Conservation (phyloP, 1,284 basidiomycete genomes). For the Phenoliferia sp. region DNA sequence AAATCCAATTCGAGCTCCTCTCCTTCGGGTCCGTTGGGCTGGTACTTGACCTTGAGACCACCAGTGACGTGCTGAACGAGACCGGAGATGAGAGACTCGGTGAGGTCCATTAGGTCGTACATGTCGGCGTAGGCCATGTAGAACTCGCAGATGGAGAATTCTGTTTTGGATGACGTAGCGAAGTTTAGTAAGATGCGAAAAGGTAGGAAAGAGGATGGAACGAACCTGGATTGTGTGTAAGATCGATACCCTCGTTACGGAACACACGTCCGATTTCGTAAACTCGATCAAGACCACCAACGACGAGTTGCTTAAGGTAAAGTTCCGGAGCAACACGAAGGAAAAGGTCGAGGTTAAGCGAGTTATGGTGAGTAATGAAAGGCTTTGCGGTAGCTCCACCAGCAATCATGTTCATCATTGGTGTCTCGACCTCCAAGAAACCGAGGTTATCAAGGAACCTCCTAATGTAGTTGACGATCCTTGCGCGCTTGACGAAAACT, state of each 20-base stretch:
- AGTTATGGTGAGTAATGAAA: constrained; percentile 98
- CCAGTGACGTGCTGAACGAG: constrained; percentile 83
- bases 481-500: constrained; percentile 78
- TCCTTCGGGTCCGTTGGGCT: constrained; percentile 58
- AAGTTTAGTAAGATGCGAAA: too few species aligned
- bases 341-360: constrained; percentile 94
- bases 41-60: constrained; percentile 80
- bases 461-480: constrained; percentile 83
- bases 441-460: constrained; percentile 86
- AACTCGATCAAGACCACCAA: constrained; percentile 94
- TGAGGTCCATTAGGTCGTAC: constrained; percentile 98
- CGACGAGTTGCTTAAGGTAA: constrained; percentile 95
- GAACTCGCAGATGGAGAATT: constrained; percentile 98
- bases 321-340: constrained; percentile 97
- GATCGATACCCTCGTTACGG: constrained; percentile 96
- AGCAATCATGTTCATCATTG: constrained; percentile 95
- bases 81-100: constrained; percentile 84
- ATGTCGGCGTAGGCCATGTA: constrained; percentile 99
- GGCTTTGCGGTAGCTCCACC: constrained; percentile 98
- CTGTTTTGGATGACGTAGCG: too few species aligned
- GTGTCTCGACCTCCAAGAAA: constrained; percentile 98
- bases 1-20: constrained; percentile 76
- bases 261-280: constrained; percentile 99
- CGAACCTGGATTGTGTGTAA: constrained; percentile 98
- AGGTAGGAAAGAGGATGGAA: constrained; percentile 1